Base-by-base conservation (phyloP, 768 basidiomycete species). In the Goffeauzyma gilvescens region DNA sequence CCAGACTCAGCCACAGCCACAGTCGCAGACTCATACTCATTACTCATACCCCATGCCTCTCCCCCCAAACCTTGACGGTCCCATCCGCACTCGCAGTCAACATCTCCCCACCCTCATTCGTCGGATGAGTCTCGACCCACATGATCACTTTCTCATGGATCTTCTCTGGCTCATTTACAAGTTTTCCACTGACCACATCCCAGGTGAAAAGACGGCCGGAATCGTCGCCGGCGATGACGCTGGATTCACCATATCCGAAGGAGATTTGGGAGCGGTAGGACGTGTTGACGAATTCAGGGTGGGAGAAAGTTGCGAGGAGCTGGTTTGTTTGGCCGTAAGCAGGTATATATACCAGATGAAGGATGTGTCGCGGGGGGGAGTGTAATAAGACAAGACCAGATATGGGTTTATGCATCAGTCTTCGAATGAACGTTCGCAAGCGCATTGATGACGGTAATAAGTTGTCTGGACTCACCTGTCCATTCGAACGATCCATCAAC, bases 71-170 rank as follows among this genome's bases (percentile, higher is more conserved):
- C 18, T 14, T 9, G 5, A 22, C 6, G 6, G 30, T 50, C 58
- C 27, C 35, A 60, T 58, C 60, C 15, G 81, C 79, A 54, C 85
- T 83, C 1, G 85, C 77, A 3, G 86, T 89, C 32, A 87, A 65
- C 72, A 93, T 73, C 61, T 93, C 85, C 14, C 75, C 75, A 21
- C 33, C 44, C 5, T 74, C 69, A 42, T 85, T 79, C 17, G 68
- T 72, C 6, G 84, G 86, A 64, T 89, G 82, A 52, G 85, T 75
- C 65, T 89, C 85, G 2, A 82, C 76, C 84, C 87, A 93, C 9
- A 82, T 83, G 38, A 93, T 76, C 22, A 81, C 72, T 59, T 81
- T 85, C 30, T 76, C 68, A 58, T 95, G 90, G 1, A 73, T 75
- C 55, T 76, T 75, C 21, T 75, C 76, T 7, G 82, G 82, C 31